A percentile compares a stretch with the other conserved stretches of the same genome.
phyloP scores from a whole-genome alignment of 2,329 filamentous ascomycete species.

The Rutstroemia sp. region DNA sequence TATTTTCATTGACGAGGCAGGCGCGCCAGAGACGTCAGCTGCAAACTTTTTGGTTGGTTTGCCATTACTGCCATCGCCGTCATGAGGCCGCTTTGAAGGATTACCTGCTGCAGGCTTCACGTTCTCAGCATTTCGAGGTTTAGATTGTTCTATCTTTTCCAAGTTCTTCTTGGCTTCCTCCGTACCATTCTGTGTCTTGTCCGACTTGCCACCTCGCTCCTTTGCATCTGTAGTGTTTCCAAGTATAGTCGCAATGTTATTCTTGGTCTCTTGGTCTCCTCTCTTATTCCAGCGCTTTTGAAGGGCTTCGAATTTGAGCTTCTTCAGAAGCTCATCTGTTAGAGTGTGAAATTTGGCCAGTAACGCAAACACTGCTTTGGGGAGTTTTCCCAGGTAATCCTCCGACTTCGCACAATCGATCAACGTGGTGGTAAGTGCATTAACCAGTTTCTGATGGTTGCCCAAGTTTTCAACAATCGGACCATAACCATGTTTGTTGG shows the following conservation, averaged over 20 bases:
- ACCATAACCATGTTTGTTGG: constrained; percentile 46
- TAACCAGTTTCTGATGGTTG: constrained; percentile 48
- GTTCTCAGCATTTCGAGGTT: constrained; percentile 17
- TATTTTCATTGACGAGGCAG: constrained; percentile 21
- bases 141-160: constrained; percentile 21
- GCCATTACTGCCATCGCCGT: constrained; percentile 24
- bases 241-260: constrained; percentile 52
- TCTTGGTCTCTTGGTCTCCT: constrained; percentile 57
- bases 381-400: constrained; percentile 46
- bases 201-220: constrained; percentile 34
- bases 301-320: constrained; percentile 58
- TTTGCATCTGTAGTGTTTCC: constrained; percentile 28
- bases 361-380: constrained; percentile 50
- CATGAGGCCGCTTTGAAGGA: constrained; percentile 27
- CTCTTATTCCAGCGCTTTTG: constrained; percentile 55
- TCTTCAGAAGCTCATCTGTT: constrained; percentile 50
- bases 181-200: constrained; percentile 32
- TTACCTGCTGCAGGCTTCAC: constrained; percentile 9
- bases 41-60: constrained; percentile 30
- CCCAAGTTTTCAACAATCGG: constrained; percentile 51
- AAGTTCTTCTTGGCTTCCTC: constrained; percentile 22
- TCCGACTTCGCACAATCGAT: constrained; percentile 46
- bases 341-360: constrained; percentile 54
- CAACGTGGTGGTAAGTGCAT: constrained; percentile 46
- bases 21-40: constrained; percentile 22